Evolutionary conservation across 2,329 filamentous ascomycete genomes (phyloP), one percentile per base, ranked within the genome.

Genomic region (Penicillium sp.): DNA sequence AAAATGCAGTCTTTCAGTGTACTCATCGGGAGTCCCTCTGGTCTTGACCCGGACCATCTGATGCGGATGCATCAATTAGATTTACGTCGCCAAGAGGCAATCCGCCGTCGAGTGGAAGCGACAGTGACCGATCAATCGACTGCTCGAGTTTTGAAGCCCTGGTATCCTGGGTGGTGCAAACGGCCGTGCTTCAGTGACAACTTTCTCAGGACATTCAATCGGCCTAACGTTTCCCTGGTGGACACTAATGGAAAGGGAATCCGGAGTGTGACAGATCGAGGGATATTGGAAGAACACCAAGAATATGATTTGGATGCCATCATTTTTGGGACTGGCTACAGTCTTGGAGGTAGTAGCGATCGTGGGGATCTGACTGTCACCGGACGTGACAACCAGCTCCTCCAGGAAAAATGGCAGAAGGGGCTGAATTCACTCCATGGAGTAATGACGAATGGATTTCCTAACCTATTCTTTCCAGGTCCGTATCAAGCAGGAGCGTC

Each of bases 141-240:
- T 0, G 85, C 85, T 0, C 76, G 78, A 29, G 77, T 71, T 2
- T 76, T 88, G 7, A 83, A 85, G 66, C 75, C 84, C 0, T 86
- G 83, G 82, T 89, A 88, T 65, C 79, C 82, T 0, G 71, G 73
- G 0, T 86, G 82, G 80, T 89, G 86, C 75, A 89, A 89, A 69
- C 80, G 86, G 0, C 85, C 86, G 0, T 81, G 77, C 41, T 88
- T 87, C 71, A 83, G 84, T 70, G 83, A 88, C 64, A 77, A 80
- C 6, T 71, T 67, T 19, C 78, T 88, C 0, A 66, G 76, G 3
- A 63, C 80, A 0, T 89, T 88, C 78, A 89, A 89, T 71, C 68
- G 67, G 31, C 71, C 77, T 0, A 81, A 86, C 63, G 86, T 89
- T 4, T 77, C 78, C 6, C 80, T 89, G 0, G 75, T 89, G 17